Conservation (phyloP, 1,284 basidiomycete species). For the Ustilago shanxiensis region DNA sequence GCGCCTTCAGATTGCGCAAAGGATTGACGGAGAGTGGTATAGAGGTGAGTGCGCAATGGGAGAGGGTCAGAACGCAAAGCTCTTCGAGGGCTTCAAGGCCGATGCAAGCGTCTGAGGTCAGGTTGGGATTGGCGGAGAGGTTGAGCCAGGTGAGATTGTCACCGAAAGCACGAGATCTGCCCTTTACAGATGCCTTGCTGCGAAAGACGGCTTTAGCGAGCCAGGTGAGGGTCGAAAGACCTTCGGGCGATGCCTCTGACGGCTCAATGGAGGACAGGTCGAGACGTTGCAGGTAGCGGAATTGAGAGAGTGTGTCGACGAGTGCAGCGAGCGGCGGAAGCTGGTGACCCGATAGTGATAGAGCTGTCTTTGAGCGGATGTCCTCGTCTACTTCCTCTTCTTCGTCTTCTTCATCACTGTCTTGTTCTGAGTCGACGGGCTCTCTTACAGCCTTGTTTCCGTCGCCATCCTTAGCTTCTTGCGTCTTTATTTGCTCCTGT, state of each 20-base stretch:
- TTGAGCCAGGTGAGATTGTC: slow-evolving; percentile 50
- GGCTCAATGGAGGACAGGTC: slow-evolving; percentile 59
- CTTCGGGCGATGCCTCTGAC: slow-evolving; percentile 46
- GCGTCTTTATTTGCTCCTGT: neutral
- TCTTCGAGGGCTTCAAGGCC: slow-evolving; percentile 46
- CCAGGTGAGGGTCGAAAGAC: slow-evolving; percentile 50
- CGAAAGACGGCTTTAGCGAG: slow-evolving; percentile 57
- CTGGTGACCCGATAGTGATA: slow-evolving; percentile 55
- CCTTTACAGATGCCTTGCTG: slow-evolving; percentile 33
- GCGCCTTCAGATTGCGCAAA: slow-evolving; percentile 56
- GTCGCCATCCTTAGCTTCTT: neutral
- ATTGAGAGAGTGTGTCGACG: slow-evolving; percentile 59
- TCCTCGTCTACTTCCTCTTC: slow-evolving; percentile 19
- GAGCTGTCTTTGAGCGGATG: slow-evolving; percentile 39
- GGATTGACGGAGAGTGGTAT: slow-evolving; percentile 47
- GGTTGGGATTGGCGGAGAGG: slow-evolving; percentile 24
- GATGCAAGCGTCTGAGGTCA: slow-evolving; percentile 36
- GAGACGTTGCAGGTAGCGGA: slow-evolving; percentile 56
- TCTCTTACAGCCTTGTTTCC: neutral
- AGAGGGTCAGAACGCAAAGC: slow-evolving; percentile 55
- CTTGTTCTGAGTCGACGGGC: neutral
- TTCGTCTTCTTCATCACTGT: neutral
- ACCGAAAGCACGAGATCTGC: slow-evolving; percentile 36
- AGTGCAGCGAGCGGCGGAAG: slow-evolving; percentile 53
- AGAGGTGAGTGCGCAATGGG: slow-evolving; percentile 48